Evolutionary conservation across 306 rosid species (phyloP).

Genomic region (Begonia fuchsioides): DNA sequence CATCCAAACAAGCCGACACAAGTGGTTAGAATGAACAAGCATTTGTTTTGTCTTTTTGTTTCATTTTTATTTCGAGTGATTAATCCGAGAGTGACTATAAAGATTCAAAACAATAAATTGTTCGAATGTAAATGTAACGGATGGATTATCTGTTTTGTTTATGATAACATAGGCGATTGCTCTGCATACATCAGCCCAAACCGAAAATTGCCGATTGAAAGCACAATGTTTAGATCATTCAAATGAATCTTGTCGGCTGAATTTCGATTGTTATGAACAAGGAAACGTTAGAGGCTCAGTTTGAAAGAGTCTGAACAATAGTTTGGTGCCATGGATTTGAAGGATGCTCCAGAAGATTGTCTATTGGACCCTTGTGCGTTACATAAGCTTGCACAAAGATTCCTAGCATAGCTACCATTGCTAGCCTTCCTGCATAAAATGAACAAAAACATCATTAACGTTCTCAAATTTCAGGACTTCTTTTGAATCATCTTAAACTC

Average conservation of each 20-base stretch:
- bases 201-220: too few species aligned
- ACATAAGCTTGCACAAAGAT: constrained; percentile 81
- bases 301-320: constrained; percentile 58
- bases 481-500: too few species aligned
- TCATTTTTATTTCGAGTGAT: constrained; percentile 14
- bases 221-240: too few species aligned
- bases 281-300: constrained; percentile 18
- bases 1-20: constrained; percentile 36
- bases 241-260: too few species aligned
- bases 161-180: too few species aligned
- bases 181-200: too few species aligned
- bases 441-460: constrained; percentile 1
- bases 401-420: constrained; percentile 88
- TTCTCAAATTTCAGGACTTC: not conserved
- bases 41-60: too few species aligned
- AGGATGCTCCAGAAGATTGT: constrained; percentile 81
- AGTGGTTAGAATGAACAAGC: constrained; percentile 10
- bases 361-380: constrained; percentile 85
- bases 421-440: constrained; percentile 47
- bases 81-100: not conserved
- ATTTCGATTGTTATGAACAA: too few species aligned
- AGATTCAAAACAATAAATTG: not conserved
- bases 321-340: constrained; percentile 92
- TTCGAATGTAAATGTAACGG: not conserved
- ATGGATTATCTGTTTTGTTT: too few species aligned